Evolutionary conservation across 225 moss, liverwort and hornwort species (phyloP), one percentile per base, ranked within the genome.

Genomic region (Bryoerythrophyllum caledonicum): DNA sequence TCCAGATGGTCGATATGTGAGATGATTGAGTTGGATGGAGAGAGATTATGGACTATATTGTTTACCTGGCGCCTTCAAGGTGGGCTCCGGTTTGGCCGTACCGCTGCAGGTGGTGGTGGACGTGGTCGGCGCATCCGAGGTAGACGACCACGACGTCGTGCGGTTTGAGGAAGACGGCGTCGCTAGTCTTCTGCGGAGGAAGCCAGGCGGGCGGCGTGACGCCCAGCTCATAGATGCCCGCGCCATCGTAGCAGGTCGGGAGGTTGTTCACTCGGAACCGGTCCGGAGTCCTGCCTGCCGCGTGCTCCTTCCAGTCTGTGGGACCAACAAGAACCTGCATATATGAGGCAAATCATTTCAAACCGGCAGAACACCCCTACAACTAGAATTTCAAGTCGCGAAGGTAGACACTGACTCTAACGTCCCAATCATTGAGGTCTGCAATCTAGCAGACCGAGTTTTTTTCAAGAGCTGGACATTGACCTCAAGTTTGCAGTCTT

Each of bases 1-100:
- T 60, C 19, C 23, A 26, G 24, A 53, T 20, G 44, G 17, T 10
- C 25, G 6, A 19, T 21, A 34, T 46, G 27, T 55, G 64, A 65
- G 40, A 2, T 24, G 34, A 21, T 53, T 52, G 63, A 37, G 52
- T 62, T 71, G 25, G 37, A 37, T 25, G 10, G 37, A 17, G 8
- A 55, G 41, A 40, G 27, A 38, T 17, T 17, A 41, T 55, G 28
- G 25, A 17, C 82, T 8, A 70, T 1, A 6, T 49, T 49, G 17
- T 49, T 17, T 49, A 73, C 78, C 86, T 76, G 65, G 43, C 63
- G 11, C 85, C 87, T 80, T 94, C 93, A 66, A 94, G 82, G 71
- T 94, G 93, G 71, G 91, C 91, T 26, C 93, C 93, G 3, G 91
- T 82, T 73, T 88, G 91, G 4, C 93, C 93, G 58, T 90, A 94